Conservation (phyloP, 306 rosid genomes). For the Cicer cuneatum region DNA sequence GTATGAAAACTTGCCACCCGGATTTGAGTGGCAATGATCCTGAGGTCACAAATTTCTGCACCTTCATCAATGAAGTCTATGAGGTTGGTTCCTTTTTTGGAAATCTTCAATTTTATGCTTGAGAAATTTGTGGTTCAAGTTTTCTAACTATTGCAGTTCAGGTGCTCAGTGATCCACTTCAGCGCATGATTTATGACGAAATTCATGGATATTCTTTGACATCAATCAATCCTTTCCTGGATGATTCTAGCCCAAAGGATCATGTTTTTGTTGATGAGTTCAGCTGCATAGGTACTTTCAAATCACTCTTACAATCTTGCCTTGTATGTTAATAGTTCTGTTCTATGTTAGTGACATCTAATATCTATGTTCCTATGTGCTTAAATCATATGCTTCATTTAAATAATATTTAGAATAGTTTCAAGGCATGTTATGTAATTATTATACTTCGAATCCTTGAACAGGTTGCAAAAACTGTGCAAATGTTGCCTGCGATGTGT, state of each 20-base stretch:
- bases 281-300: constrained; percentile 84
- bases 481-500: constrained; percentile 74
- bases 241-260: constrained; percentile 70
- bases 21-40: constrained; percentile 86
- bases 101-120: constrained; percentile 28
- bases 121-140: neutral
- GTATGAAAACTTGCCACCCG: constrained; percentile 98
- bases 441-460: constrained; percentile 17
- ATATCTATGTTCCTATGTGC: neutral
- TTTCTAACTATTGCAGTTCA: constrained; percentile 57
- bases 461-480: constrained; percentile 97
- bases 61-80: constrained; percentile 88
- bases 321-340: constrained; percentile 3
- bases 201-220: constrained; percentile 93
- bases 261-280: constrained; percentile 91
- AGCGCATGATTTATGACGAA: constrained; percentile 91
- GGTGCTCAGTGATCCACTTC: constrained; percentile 96
- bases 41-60: constrained; percentile 87
- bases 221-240: constrained; percentile 80
- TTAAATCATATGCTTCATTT: constrained; percentile 28
- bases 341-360: neutral
- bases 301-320: constrained; percentile 6
- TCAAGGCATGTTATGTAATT: constrained; percentile 7
- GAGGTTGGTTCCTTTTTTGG: constrained; percentile 59
- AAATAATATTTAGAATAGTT: constrained; percentile 30